Percentiles rank a stretch among this genome's conserved stretches.
These are phyloP conservation scores for Coniella lustricola DNA, from an alignment of 2,329 filamentous ascomycete species.

Conservation along the genomic window DNA sequence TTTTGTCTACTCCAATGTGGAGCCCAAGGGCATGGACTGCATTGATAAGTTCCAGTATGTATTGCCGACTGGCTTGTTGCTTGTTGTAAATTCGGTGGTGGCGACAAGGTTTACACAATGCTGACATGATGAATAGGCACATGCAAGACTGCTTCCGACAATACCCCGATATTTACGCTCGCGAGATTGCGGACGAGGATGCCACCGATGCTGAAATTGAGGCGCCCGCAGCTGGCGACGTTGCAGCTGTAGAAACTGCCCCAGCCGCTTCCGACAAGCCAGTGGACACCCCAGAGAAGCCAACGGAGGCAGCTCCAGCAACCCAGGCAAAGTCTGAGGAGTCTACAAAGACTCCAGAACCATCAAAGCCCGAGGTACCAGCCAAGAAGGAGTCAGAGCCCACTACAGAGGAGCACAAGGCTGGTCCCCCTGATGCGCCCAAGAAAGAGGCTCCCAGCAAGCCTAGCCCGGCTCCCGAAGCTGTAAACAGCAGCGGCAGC, in stretches of 20 bases:
- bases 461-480: background rate
- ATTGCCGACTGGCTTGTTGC: background rate
- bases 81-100: background rate
- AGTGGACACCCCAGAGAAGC: background rate
- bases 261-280: slow-evolving; percentile 1
- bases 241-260: slow-evolving; percentile 6
- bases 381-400: background rate
- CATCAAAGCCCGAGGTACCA: background rate
- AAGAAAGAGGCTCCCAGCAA: background rate
- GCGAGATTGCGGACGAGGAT: slow-evolving; percentile 76
- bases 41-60: slow-evolving; percentile 95
- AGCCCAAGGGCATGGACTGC: slow-evolving; percentile 96
- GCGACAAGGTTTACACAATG: no score
- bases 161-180: slow-evolving; percentile 88
- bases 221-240: slow-evolving; percentile 4
- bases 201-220: slow-evolving; percentile 26
- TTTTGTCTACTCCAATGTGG: slow-evolving; percentile 91
- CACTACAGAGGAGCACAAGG: background rate
- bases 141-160: slow-evolving; percentile 97
- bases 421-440: background rate
- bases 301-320: background rate
- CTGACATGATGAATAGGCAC: slow-evolving; percentile 45
- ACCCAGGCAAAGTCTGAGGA: background rate
- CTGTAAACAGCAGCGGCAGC: no score
- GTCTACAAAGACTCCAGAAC: background rate